These are phyloP conservation scores for Geosmithia morbida DNA, from an alignment of 2,329 filamentous ascomycete genomes.

Conservation along the genomic window DNA sequence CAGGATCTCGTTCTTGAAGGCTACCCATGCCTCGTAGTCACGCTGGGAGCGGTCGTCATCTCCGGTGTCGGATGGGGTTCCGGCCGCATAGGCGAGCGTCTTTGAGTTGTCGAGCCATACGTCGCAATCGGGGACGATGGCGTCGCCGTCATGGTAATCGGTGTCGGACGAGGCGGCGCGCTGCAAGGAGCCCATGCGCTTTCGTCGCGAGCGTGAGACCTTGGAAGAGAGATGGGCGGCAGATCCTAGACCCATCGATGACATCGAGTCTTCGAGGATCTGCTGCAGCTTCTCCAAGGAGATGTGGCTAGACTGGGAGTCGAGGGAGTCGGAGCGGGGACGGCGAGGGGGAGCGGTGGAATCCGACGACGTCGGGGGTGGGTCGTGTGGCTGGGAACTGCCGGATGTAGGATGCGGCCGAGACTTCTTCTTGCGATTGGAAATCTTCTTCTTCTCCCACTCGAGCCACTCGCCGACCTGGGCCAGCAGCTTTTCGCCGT, in stretches of 20 bases:
- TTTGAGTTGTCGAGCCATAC: conserved; percentile 80
- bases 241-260: conserved; percentile 30
- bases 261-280: conserved; percentile 59
- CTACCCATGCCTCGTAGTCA: conserved; percentile 65
- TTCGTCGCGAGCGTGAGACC: conserved; percentile 24
- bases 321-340: conserved; percentile 33
- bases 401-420: conserved; percentile 24
- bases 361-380: conserved; percentile 5
- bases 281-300: conserved; percentile 70
- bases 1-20: conserved; percentile 85
- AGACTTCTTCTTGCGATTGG: conserved; percentile 30
- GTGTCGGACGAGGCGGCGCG: conserved; percentile 62
- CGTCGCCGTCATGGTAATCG: conserved; percentile 69
- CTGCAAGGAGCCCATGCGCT: conserved; percentile 18
- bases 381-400: neutral
- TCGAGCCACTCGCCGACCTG: conserved; percentile 78
- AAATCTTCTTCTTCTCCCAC: conserved; percentile 53
- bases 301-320: conserved; percentile 53
- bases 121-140: conserved; percentile 73
- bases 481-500: conserved; percentile 45
- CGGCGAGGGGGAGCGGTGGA: neutral
- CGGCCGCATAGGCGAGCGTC: conserved; percentile 60
- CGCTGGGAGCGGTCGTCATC: conserved; percentile 1
- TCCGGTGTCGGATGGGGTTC: conserved; percentile 36
- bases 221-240: conserved; percentile 28